Conservation (phyloP, 2,329 filamentous ascomycete genomes). For the Neoscytalidium dimidiatum region DNA sequence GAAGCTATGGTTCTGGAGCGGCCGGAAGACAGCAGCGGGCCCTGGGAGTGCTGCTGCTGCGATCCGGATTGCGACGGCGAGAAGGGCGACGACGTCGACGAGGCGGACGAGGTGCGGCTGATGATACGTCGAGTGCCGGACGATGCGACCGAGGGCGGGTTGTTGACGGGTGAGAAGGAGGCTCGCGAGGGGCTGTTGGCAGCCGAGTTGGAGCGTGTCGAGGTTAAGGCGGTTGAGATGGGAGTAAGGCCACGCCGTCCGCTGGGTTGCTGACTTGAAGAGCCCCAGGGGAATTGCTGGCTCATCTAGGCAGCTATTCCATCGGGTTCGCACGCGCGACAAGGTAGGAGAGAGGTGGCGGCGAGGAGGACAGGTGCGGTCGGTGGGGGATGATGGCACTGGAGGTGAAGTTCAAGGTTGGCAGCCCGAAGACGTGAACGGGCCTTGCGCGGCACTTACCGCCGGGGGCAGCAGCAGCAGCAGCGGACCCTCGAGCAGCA, state of each 20-base stretch:
- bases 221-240: conserved; percentile 55
- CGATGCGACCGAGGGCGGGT: conserved; percentile 50
- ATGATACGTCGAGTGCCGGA: conserved; percentile 52
- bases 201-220: conserved; percentile 46
- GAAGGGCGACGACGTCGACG: conserved; percentile 57
- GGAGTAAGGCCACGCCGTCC: conserved; percentile 60
- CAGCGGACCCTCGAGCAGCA: conserved; percentile 1
- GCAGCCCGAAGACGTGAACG: conserved; percentile 20
- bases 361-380: conserved; percentile 24
- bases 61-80: conserved; percentile 56
- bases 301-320: conserved; percentile 47
- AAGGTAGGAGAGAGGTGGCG: conserved; percentile 22
- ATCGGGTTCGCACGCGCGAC: conserved; percentile 40
- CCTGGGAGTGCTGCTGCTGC: conserved; percentile 53
- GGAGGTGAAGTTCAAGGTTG: conserved; percentile 21
- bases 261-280: conserved; percentile 55
- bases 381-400: conserved; percentile 19
- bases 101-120: conserved; percentile 57
- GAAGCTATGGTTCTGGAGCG: conserved; percentile 59
- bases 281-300: conserved; percentile 61
- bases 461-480: background rate
- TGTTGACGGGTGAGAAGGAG: conserved; percentile 53
- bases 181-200: conserved; percentile 53
- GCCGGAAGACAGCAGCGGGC: conserved; percentile 57
- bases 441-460: conserved; percentile 16